Evolutionary conservation across 176 grass and related monocot genomes (phyloP), one percentile per base, ranked within the genome.

Genomic region (Oropetium thomaeum): DNA sequence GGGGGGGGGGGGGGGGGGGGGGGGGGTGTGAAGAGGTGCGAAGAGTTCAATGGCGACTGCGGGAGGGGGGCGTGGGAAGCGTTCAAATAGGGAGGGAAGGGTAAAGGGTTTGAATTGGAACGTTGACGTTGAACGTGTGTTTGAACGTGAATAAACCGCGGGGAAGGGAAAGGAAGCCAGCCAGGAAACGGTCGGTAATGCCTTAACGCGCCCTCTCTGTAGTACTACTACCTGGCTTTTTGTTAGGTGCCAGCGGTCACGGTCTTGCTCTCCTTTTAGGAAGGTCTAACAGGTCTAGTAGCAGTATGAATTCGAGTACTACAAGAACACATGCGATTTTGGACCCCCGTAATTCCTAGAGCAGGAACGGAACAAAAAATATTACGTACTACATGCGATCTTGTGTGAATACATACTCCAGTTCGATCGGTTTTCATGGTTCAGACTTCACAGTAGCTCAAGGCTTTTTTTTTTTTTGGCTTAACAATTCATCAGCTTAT

Each of bases 51-150:
- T 78, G 55, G 31, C 14, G 86, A 74, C 75, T 28, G 61, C 68
- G 62, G 9, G n/a, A n/a, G n/a, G n/a, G n/a, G n/a, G 64, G 75
- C 35, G 69, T 34, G 20, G 80, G 86, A 63, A 69, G 86, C 63
- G 86, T 88, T 88, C 70, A 88, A 88, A 88, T 88, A 80, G 85
- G 40, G 85, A 53, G 68, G 54, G 79, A 65, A 63, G 75, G 64
- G 78, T 76, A 66, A 67, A 78, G 78, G 75, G 69, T 84, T 88
- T 88, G 86, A 88, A 88, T 41, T 10, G 76, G 76, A 76, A 84
- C 22, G 86, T 88, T 88, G 81, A 88, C 86, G 62, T 84, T 84
- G 81, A 88, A 80, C 81, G 81, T 32, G 39, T 37, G 80, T 88
- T 88, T 80, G 86, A 84, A 88, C 16, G 79, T 7, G 35, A 63